Evolutionary conservation across 2,329 filamentous ascomycete species (phyloP).

Genomic region (Colletotrichum sp.): DNA sequence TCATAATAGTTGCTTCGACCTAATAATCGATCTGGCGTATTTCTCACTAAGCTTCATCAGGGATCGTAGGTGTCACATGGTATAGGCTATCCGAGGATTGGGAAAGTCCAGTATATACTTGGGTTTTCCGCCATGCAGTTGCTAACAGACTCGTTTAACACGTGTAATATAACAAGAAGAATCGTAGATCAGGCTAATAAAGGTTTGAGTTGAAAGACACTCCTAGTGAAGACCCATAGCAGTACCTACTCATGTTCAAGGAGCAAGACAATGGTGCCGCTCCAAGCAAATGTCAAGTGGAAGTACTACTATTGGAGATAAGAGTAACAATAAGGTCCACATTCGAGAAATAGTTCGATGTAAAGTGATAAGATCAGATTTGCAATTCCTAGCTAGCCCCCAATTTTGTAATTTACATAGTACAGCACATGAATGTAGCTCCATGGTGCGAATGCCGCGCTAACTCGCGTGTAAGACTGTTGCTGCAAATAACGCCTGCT

Average conservation of each 20-base stretch:
- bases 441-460: background rate
- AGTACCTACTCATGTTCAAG: background rate
- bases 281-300: background rate
- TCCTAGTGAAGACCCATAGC: background rate
- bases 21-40: background rate
- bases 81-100: background rate
- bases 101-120: background rate
- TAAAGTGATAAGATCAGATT: background rate
- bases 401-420: conserved; percentile 16
- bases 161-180: background rate
- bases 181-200: background rate
- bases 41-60: background rate
- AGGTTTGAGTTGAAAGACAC: background rate
- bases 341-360: background rate
- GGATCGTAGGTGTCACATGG: background rate
- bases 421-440: background rate
- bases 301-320: background rate
- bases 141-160: background rate
- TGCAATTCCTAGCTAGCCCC: conserved; percentile 1
- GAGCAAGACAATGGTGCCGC: background rate
- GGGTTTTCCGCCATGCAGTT: background rate
- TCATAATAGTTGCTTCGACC: background rate
- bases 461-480: background rate
- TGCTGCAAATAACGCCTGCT: background rate
- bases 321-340: background rate